A percentile compares a stretch with the other conserved stretches of the same genome.
These are phyloP conservation scores for Lactarius psammicola DNA, from an alignment of 768 basidiomycete genomes.

Conservation along the genomic window DNA sequence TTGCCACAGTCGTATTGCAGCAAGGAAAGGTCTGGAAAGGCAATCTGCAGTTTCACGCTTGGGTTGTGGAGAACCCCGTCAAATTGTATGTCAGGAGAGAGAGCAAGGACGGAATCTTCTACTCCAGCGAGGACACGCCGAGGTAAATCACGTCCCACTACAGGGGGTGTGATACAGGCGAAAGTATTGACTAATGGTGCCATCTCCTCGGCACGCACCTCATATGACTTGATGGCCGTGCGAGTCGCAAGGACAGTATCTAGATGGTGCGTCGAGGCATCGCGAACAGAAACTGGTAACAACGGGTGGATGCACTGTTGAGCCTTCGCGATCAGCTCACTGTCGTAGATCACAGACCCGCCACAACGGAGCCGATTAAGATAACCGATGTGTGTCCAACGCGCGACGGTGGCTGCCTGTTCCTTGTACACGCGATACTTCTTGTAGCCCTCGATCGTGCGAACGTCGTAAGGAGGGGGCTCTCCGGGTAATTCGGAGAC, in stretches of 20 bases:
- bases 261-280: conserved; percentile 39
- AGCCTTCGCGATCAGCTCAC: conserved; percentile 40
- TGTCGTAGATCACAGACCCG: conserved; percentile 37
- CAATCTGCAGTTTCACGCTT: conserved; percentile 84
- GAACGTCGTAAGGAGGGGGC: conserved; percentile 69
- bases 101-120: conserved; percentile 27
- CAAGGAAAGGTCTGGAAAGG: conserved; percentile 86
- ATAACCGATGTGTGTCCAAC: conserved; percentile 70
- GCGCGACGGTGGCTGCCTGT: conserved; percentile 50
- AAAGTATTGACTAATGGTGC: conserved; percentile 60
- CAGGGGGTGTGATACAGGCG: conserved; percentile 77
- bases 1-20: conserved; percentile 97
- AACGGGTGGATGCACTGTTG: conserved; percentile 46
- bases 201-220: conserved; percentile 55
- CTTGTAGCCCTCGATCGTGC: conserved; percentile 73
- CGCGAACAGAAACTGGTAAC: conserved; percentile 48
- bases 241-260: conserved; percentile 46
- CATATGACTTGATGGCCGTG: conserved; percentile 61
- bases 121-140: conserved; percentile 54
- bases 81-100: conserved; percentile 43
- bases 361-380: conserved; percentile 72
- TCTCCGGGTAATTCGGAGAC: conserved; percentile 55
- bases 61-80: conserved; percentile 69
- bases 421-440: conserved; percentile 45
- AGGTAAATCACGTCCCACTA: conserved; percentile 73